A percentile compares a stretch with the other conserved stretches of the same genome.
Conservation (phyloP, 768 basidiomycete species). For the Hydnomerulius pinastri region DNA sequence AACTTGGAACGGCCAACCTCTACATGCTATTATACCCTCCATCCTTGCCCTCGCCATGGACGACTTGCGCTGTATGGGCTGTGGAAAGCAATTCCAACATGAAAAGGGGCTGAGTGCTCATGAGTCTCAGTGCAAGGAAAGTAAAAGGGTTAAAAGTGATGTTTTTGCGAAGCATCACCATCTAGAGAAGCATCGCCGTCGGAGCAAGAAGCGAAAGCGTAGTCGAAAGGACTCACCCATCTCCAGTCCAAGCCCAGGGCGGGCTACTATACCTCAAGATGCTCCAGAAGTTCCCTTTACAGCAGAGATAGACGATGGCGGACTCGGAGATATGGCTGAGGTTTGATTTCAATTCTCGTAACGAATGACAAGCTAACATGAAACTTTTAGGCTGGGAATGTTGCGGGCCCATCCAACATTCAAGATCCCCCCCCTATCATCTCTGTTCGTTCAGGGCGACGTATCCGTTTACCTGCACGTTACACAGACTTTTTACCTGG, state of each 20-base stretch:
- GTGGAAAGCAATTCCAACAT: neutral
- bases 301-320: too few relatives aligned
- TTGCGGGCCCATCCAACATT: neutral
- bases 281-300: too few relatives aligned
- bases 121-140: neutral
- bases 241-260: neutral
- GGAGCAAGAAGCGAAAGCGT: neutral
- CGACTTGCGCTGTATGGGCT: neutral
- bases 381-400: too few relatives aligned
- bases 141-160: neutral
- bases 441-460: conserved; percentile 1
- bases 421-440: neutral
- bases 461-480: neutral
- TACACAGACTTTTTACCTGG: conserved; percentile 8
- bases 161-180: neutral
- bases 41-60: neutral
- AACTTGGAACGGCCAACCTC: too few relatives aligned
- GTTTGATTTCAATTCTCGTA: too few relatives aligned
- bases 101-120: neutral
- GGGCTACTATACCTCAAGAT: too few relatives aligned
- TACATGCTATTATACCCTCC: neutral
- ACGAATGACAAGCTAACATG: too few relatives aligned
- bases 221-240: too few relatives aligned
- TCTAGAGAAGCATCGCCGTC: neutral
- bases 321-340: too few relatives aligned